phyloP scores from a whole-genome alignment of 768 basidiomycete genomes.

The Mycena alexandri region DNA sequence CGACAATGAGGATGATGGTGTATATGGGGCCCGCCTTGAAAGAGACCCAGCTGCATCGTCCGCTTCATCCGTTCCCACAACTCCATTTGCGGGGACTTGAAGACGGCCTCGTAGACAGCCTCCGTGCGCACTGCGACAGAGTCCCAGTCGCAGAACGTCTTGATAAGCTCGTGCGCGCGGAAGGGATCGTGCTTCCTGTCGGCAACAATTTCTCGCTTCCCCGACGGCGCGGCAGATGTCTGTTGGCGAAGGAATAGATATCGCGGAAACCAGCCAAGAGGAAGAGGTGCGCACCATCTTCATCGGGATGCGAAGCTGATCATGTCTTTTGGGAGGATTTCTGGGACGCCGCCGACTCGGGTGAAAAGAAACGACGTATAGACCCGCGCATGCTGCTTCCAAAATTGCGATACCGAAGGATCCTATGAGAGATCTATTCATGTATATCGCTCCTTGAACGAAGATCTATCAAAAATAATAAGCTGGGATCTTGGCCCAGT shows the following conservation, averaged over 20 bases:
- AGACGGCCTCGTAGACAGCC: constrained; percentile 79
- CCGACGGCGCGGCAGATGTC: constrained; percentile 89
- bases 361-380: constrained; percentile 91
- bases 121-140: constrained; percentile 87
- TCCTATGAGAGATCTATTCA: constrained; percentile 97
- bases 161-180: constrained; percentile 81
- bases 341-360: constrained; percentile 94
- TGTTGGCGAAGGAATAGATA: constrained; percentile 45
- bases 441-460: constrained; percentile 86
- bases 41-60: constrained; percentile 82
- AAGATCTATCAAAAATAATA: constrained; percentile 71
- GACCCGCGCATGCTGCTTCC: constrained; percentile 94
- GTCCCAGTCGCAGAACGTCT: constrained; percentile 89
- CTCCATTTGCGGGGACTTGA: constrained; percentile 72
- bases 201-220: constrained; percentile 77
- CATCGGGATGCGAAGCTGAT: constrained; percentile 96
- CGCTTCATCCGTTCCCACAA: constrained; percentile 83
- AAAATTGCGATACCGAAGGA: constrained; percentile 96
- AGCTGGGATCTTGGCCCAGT: constrained; percentile 61
- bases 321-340: constrained; percentile 94
- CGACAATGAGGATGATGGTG: constrained; percentile 88
- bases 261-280: not conserved
- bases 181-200: constrained; percentile 80
- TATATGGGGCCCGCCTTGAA: constrained; percentile 86
- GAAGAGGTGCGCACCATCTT: constrained; percentile 76